Evolutionary conservation across 768 basidiomycete genomes (phyloP).

Genomic region (Mycena amicta): DNA sequence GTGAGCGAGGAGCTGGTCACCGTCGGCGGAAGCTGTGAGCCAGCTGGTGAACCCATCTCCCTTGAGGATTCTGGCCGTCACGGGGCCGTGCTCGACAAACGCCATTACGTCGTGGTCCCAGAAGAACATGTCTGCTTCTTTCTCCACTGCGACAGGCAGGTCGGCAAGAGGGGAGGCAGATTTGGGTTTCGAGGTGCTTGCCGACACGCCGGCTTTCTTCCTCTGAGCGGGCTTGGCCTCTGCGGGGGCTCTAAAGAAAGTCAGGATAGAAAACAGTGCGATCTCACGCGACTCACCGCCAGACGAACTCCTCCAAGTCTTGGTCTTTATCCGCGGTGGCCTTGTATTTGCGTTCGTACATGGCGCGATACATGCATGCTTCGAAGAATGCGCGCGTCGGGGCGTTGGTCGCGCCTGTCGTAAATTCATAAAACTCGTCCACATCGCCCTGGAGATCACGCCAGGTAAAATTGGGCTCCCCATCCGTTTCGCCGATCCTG

Average conservation of each 20-base stretch:
- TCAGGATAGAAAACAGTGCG: not conserved
- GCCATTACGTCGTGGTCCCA: constrained; percentile 57
- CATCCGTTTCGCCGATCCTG: constrained; percentile 69
- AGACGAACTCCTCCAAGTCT: constrained; percentile 79
- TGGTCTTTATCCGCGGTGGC: constrained; percentile 68
- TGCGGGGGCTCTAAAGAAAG: constrained; percentile 37
- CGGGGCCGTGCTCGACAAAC: constrained; percentile 57
- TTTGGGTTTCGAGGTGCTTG: constrained; percentile 8
- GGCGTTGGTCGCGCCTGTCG: constrained; percentile 74
- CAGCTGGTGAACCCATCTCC: constrained; percentile 56
- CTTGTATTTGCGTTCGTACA: constrained; percentile 93
- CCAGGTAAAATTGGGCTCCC: constrained; percentile 86
- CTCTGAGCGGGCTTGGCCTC: constrained; percentile 21
- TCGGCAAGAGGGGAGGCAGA: constrained; percentile 20
- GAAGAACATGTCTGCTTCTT: constrained; percentile 59
- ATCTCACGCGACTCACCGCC: constrained; percentile 57
- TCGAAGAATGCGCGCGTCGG: constrained; percentile 90
- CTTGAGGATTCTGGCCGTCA: constrained; percentile 56
- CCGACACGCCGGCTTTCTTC: constrained; percentile 19
- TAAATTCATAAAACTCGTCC: constrained; percentile 93
- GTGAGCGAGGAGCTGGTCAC: constrained; percentile 60
- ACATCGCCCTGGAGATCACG: constrained; percentile 89
- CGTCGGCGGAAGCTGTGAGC: constrained; percentile 55
- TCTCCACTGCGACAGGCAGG: constrained; percentile 33
- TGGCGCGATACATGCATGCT: constrained; percentile 91